Conservation (phyloP, 768 basidiomycete species). For the Rubroboletus pulcherrimus region DNA sequence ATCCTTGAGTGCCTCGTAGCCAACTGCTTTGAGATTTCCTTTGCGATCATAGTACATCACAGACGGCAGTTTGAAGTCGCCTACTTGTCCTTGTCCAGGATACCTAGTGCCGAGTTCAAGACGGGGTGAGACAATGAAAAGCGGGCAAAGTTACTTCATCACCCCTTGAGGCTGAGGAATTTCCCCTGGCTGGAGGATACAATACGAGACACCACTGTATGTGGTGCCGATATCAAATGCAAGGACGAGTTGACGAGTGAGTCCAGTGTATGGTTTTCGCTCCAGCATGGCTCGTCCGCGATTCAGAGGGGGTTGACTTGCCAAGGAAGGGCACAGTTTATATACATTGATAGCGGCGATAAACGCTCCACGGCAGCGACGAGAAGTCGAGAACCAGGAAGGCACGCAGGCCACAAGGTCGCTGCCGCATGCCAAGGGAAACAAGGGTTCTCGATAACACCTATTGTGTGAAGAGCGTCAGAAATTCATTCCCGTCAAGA, state of each 20-base stretch:
- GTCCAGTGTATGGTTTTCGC: slow-evolving; percentile 34
- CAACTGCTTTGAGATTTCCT: slow-evolving; percentile 36
- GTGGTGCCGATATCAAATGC: slow-evolving; percentile 39
- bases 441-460: background rate
- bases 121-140: background rate
- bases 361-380: background rate
- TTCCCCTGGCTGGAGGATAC: slow-evolving; percentile 36
- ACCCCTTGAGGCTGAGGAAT: slow-evolving; percentile 25
- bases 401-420: background rate
- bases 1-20: slow-evolving; percentile 40
- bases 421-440: background rate
- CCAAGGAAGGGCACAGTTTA: background rate
- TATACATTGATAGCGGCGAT: background rate
- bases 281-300: slow-evolving; percentile 21
- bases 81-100: slow-evolving; percentile 37
- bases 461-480: background rate
- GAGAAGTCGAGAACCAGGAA: slow-evolving; percentile 1
- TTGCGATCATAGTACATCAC: slow-evolving; percentile 41
- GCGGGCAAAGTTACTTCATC: background rate
- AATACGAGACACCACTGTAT: slow-evolving; percentile 33
- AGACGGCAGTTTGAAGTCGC: slow-evolving; percentile 44
- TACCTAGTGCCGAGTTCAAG: slow-evolving; percentile 20
- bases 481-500: background rate
- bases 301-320: background rate
- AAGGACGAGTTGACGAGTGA: slow-evolving; percentile 30